Evolutionary conservation across 257 asterid species (phyloP).

Genomic region (Petrea volubilis): DNA sequence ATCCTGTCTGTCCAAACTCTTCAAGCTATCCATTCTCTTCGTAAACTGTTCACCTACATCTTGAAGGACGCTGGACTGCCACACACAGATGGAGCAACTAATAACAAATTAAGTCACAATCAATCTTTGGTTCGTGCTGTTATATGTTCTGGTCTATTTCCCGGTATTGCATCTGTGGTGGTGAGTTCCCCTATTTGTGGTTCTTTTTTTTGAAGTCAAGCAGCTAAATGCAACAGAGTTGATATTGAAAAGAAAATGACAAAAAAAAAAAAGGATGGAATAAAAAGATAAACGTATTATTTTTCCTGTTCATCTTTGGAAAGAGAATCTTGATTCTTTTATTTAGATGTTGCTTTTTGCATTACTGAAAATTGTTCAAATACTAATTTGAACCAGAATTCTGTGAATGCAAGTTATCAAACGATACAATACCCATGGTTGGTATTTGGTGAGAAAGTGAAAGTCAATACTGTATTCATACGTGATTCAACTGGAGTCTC

Average conservation of each 20-base stretch:
- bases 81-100: conserved; percentile 57
- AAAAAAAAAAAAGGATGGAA: background rate
- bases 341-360: background rate
- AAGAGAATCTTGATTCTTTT: background rate
- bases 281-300: background rate
- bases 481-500: conserved; percentile 99
- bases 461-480: conserved; percentile 89
- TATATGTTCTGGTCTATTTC: conserved; percentile 95
- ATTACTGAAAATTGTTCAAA: too few species aligned
- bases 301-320: conserved; percentile 1
- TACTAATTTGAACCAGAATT: conserved; percentile 61
- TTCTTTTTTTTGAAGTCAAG: conserved; percentile 5
- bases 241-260: too few species aligned
- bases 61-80: conserved; percentile 85
- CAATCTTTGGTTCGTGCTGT: conserved; percentile 97
- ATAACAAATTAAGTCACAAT: conserved; percentile 83
- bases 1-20: conserved; percentile 95
- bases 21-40: conserved; percentile 94
- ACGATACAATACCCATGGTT: conserved; percentile 94
- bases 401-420: conserved; percentile 97
- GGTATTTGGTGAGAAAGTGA: conserved; percentile 96
- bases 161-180: conserved; percentile 94
- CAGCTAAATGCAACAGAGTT: conserved; percentile 4
- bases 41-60: conserved; percentile 87
- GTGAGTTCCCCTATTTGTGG: conserved; percentile 44